Evolutionary conservation across 441 rosid genomes (phyloP).

Genomic region (Adansonia grandidieri): DNA sequence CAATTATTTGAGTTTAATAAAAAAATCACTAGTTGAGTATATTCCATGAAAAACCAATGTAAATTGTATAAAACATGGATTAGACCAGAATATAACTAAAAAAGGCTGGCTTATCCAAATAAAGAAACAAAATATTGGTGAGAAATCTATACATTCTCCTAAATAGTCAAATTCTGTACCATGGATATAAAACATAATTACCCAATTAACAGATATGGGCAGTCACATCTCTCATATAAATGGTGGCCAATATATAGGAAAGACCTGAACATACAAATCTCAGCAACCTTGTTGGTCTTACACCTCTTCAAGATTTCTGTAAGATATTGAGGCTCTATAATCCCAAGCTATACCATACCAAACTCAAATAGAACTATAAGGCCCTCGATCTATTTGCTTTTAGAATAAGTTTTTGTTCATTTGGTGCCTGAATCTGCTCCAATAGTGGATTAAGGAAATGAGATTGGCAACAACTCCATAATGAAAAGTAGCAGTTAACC

Average conservation of each 20-base stretch:
- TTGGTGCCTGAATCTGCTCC: background rate
- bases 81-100: background rate
- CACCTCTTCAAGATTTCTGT: background rate
- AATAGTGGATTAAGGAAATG: background rate
- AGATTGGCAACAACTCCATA: background rate
- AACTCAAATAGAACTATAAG: background rate
- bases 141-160: background rate
- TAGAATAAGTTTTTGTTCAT: background rate
- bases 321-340: background rate
- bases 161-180: background rate
- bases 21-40: no score
- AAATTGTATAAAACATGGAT: background rate
- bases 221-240: background rate
- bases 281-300: background rate
- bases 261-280: background rate
- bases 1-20: background rate
- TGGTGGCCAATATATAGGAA: background rate
- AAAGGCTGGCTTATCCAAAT: background rate
- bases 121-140: slow-evolving; percentile 5
- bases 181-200: background rate
- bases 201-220: background rate
- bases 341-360: background rate
- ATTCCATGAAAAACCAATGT: background rate
- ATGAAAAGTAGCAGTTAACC: background rate
- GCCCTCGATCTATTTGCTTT: background rate